Base-by-base conservation (phyloP, 768 basidiomycete genomes). In the Pisolithus sp. region DNA sequence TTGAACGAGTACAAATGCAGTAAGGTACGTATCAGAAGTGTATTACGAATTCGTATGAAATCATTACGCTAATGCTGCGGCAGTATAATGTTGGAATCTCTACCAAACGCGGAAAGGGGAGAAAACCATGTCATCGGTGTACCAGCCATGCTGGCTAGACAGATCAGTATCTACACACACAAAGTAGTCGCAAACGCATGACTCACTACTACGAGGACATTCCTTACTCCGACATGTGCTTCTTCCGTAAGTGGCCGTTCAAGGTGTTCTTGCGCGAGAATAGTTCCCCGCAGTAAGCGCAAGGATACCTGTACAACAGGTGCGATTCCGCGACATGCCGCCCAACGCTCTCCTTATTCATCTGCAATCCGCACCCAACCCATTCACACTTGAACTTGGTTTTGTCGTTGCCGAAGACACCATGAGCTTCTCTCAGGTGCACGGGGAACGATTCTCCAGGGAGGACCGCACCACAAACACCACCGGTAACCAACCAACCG, bases 331-430 rank as follows among this genome's bases (percentile, higher is more conserved):
- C 56, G 17, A 67, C 43, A 17, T 69, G 66, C 15, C 67, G 55
- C 28, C 50, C 28, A 13, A 67, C 24, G 20, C 67, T 65, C 51
- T 67, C 65, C 38, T 48, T 67, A 21, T 54, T 69, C 63, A 69
- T 62, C 0, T 42, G 47, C 9, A 24, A 0, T 3, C 2, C 20
- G 26, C 66, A 69, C 9, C 36, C 43, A 18, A 8, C 3, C 66
- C 66, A 69, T 28, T 7, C 24, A 8, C 67, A 67, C 1, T 0
- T 28, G 12, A 69, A 0, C 0, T 0, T 0, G 8, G 38, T 2
- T 17, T 50, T 42, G 0, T 63, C 66, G 17, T 57, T 15, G 7
- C 59, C 65, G 0, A n/a, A 2, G 23, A 69, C 15, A 12, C 57
- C 56, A 12, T 67, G 66, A 15, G 0, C 5, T 21, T 30, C 4